These are phyloP conservation scores for Geotrichum europaeum DNA, from an alignment of 1,139 yeast genomes.

Conservation along the genomic window DNA sequence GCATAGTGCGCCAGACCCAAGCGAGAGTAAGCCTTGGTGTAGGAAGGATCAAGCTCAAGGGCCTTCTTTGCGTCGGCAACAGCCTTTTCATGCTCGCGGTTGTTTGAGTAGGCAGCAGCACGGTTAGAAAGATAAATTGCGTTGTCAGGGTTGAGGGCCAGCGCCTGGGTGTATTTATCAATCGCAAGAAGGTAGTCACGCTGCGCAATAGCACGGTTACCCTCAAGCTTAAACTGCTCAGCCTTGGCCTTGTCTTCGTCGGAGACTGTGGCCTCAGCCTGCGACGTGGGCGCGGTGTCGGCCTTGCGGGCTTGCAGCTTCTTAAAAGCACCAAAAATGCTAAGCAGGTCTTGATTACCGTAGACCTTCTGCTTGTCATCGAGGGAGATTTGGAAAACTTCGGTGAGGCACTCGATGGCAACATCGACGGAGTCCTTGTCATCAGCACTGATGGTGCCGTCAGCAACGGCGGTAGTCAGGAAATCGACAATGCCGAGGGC, in stretches of 20 bases:
- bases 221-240: slow-evolving; percentile 77
- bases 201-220: slow-evolving; percentile 86
- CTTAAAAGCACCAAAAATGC: slow-evolving; percentile 30
- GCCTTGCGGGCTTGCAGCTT: slow-evolving; percentile 20
- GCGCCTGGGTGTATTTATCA: slow-evolving; percentile 75
- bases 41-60: slow-evolving; percentile 65
- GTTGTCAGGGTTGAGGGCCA: slow-evolving; percentile 60
- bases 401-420: slow-evolving; percentile 87
- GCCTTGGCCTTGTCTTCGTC: slow-evolving; percentile 60
- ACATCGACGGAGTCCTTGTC: slow-evolving; percentile 90
- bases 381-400: slow-evolving; percentile 68
- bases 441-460: slow-evolving; percentile 67
- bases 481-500: slow-evolving; percentile 73
- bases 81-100: slow-evolving; percentile 69
- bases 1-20: slow-evolving; percentile 91
- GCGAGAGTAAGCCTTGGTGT: slow-evolving; percentile 91
- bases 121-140: slow-evolving; percentile 88
- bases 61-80: slow-evolving; percentile 79
- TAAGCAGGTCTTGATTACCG: slow-evolving; percentile 40
- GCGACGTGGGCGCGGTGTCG: slow-evolving; percentile 25
- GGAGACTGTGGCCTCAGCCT: slow-evolving; percentile 40
- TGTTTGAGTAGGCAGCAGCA: slow-evolving; percentile 92
- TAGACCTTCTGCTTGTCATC: slow-evolving; percentile 39
- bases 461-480: slow-evolving; percentile 53
- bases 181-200: slow-evolving; percentile 67